These are phyloP conservation scores for Pseudopyricularia cyperi DNA, from an alignment of 2,329 filamentous ascomycete genomes.

Conservation along the genomic window DNA sequence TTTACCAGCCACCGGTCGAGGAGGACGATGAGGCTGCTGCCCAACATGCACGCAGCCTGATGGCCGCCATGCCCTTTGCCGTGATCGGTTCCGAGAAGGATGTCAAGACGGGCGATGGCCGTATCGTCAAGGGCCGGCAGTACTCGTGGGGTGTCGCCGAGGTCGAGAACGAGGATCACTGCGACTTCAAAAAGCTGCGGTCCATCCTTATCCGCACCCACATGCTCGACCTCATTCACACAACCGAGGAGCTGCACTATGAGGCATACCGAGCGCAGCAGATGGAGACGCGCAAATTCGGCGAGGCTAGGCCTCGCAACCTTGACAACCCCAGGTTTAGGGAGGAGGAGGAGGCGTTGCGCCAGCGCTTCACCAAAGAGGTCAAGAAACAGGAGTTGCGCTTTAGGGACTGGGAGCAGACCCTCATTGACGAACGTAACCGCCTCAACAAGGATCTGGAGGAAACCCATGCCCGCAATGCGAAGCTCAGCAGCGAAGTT, in stretches of 20 bases:
- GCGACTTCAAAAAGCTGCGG: constrained; percentile 99
- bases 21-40: constrained; percentile 96
- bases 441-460: constrained; percentile 99
- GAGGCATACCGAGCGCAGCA: constrained; percentile 98
- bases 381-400: constrained; percentile 99
- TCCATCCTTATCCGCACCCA: constrained; percentile 98
- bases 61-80: constrained; percentile 96
- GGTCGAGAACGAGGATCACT: constrained; percentile 99
- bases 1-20: constrained; percentile 95
- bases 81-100: constrained; percentile 99
- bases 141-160: constrained; percentile 99
- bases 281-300: constrained; percentile 99
- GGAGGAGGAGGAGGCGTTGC: constrained; percentile 95
- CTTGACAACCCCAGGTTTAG: constrained; percentile 99
- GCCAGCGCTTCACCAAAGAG: constrained; percentile 99
- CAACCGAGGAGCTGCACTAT: constrained; percentile 98
- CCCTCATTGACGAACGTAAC: constrained; percentile 97
- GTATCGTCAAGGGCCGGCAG: constrained; percentile 96
- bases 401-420: constrained; percentile 99
- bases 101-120: constrained; percentile 88
- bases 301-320: constrained; percentile 92
- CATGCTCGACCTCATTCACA: constrained; percentile 99
- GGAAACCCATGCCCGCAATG: constrained; percentile 89
- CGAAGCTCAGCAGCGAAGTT: constrained; percentile 82
- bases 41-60: constrained; percentile 85